These are phyloP conservation scores for Handroanthus guayacan DNA, from an alignment of 257 asterid species.

Conservation along the genomic window DNA sequence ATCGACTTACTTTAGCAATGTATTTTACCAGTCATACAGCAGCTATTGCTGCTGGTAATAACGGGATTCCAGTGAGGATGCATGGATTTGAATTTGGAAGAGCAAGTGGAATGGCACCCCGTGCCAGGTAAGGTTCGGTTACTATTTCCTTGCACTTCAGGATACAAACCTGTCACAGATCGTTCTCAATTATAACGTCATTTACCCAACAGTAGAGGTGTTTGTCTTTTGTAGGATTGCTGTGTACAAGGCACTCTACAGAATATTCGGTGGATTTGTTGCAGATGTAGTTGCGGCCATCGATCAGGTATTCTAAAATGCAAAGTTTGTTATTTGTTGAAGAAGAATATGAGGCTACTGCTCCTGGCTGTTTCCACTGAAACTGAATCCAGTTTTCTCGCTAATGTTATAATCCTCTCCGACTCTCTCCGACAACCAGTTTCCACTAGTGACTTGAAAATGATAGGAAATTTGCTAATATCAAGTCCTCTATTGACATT, in stretches of 20 bases:
- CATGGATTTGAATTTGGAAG: slow-evolving; percentile 94
- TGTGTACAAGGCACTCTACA: slow-evolving; percentile 97
- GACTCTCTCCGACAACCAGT: not conserved
- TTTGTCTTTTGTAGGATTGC: slow-evolving; percentile 74
- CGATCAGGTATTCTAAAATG: slow-evolving; percentile 76
- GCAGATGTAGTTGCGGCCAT: slow-evolving; percentile 99
- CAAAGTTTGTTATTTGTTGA: not conserved
- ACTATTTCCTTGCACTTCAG: slow-evolving; percentile 16
- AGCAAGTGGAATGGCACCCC: slow-evolving; percentile 99
- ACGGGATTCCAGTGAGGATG: slow-evolving; percentile 94
- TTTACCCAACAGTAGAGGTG: slow-evolving; percentile 24
- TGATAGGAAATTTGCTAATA: not conserved
- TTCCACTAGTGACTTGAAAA: slow-evolving; percentile 14
- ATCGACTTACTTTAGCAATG: slow-evolving; percentile 30
- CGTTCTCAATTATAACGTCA: slow-evolving; percentile 19
- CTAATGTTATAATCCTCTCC: not conserved
- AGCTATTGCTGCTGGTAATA: slow-evolving; percentile 97
- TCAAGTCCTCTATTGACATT: not conserved
- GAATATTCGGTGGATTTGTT: slow-evolving; percentile 93
- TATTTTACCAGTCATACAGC: slow-evolving; percentile 84
- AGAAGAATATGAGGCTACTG: slow-evolving; percentile 24
- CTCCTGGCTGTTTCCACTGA: not conserved
- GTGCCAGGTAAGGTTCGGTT: slow-evolving; percentile 73
- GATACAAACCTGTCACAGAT: not conserved
- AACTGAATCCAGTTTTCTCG: slow-evolving; percentile 8